A percentile compares a stretch with the other conserved stretches of the same genome.
These are phyloP conservation scores for Pseudogymnoascus sp. DNA, from an alignment of 2,329 filamentous ascomycete genomes.

Conservation along the genomic window DNA sequence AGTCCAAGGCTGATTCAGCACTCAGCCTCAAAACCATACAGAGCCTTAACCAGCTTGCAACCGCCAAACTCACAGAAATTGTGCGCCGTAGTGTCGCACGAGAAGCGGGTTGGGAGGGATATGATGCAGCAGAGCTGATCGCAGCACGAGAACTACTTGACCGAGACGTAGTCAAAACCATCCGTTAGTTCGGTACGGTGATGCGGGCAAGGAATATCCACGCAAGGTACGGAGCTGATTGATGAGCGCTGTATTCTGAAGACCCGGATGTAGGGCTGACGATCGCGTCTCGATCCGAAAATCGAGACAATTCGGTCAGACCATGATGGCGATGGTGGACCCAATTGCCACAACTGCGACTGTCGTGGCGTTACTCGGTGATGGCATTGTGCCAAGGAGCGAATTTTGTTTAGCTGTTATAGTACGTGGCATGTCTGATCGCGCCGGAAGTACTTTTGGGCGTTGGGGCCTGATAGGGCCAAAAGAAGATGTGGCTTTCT, in stretches of 20 bases:
- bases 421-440: constrained; percentile 8
- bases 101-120: constrained; percentile 63
- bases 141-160: constrained; percentile 51
- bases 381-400: background rate
- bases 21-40: constrained; percentile 52
- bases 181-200: constrained; percentile 16
- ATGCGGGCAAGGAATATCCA: constrained; percentile 8
- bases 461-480: background rate
- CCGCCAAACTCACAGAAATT: constrained; percentile 67
- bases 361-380: background rate
- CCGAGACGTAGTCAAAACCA: constrained; percentile 20
- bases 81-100: constrained; percentile 52
- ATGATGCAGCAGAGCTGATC: constrained; percentile 60
- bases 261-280: constrained; percentile 6
- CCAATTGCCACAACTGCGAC: background rate
- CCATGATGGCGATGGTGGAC: background rate
- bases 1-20: constrained; percentile 26
- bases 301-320: background rate
- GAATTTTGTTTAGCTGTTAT: background rate
- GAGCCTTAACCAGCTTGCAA: constrained; percentile 63
- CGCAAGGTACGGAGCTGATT: constrained; percentile 17
- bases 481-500: background rate
- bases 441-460: background rate
- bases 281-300: background rate
- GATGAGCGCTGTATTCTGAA: background rate